A percentile compares a stretch with the other conserved stretches of the same genome.
phyloP scores from a whole-genome alignment of 2,329 filamentous ascomycete species.

The Fusarium buxicola region DNA sequence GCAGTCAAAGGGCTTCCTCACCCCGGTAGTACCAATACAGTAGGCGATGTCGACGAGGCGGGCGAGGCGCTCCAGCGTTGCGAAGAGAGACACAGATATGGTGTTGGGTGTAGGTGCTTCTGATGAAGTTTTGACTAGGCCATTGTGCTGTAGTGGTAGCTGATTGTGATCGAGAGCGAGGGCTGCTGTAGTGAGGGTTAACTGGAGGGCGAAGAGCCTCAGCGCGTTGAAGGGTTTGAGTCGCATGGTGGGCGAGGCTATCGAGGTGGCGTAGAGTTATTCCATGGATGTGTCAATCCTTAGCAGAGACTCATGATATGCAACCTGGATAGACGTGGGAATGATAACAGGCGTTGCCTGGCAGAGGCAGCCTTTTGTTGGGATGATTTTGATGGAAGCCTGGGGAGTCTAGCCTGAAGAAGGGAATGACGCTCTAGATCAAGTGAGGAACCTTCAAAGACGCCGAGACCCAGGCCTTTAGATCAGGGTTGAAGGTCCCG shows the following conservation, averaged over 20 bases:
- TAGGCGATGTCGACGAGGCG: slow-evolving; percentile 94
- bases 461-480: slow-evolving; percentile 15
- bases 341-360: slow-evolving; percentile 5
- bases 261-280: neutral
- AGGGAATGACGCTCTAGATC: slow-evolving; percentile 19
- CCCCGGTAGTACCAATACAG: slow-evolving; percentile 87
- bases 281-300: neutral
- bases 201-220: slow-evolving; percentile 33
- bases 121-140: neutral
- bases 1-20: slow-evolving; percentile 86
- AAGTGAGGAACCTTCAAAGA: slow-evolving; percentile 17
- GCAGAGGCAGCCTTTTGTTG: slow-evolving; percentile 15
- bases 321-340: neutral
- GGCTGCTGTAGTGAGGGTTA: slow-evolving; percentile 24
- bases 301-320: slow-evolving; percentile 2
- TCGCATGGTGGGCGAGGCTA: slow-evolving; percentile 20
- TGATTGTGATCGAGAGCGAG: slow-evolving; percentile 26
- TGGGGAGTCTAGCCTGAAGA: neutral
- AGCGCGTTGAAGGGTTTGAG: neutral
- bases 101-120: slow-evolving; percentile 60
- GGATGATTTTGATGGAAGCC: neutral
- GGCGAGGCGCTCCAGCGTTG: slow-evolving; percentile 86
- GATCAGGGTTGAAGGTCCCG: slow-evolving; percentile 40
- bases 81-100: slow-evolving; percentile 68
- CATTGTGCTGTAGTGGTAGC: slow-evolving; percentile 18